Evolutionary conservation across 441 rosid genomes (phyloP), one percentile per base, ranked within the genome.

Genomic region (Viola pubescens): DNA sequence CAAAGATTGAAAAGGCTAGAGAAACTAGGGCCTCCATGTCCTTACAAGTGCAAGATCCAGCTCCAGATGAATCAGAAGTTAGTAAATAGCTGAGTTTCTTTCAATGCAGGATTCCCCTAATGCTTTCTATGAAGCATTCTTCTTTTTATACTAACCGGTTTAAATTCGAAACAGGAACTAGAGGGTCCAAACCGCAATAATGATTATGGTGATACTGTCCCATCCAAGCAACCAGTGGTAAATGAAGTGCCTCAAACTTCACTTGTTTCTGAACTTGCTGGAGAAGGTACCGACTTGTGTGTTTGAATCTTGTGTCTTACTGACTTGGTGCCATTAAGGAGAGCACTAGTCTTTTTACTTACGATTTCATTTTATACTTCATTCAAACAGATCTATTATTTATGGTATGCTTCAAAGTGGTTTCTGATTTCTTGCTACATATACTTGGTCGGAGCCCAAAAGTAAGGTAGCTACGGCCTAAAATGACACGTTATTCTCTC

Each of bases 1-100:
- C 94, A 48, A 94, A 82, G 86, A 82, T 94, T 78, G 97, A 88
- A 63, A 86, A 87, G 81, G 90, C 97, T 13, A 88, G 90, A 79
- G 74, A 78, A 80, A 66, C 77, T 59, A 84, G 90, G 79, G 86
- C 85, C 37, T 60, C 79, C 50, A 84, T 85, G 89, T 90, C 82
- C 71, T 71, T 77, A 61, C 79, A 79, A 67, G 89, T 79, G 12
- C 88, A 85, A 76, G 78, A 64, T 73, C 66, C 66, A 54, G 81
- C 58, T 54, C 68, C 81, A 58, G 73, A 67, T 64, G 73, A 60
- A 41, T 61, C 75, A 40, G 87, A 70, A 59, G 84, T 78, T 56
- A 52, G 66, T 69, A 82, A 79, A 80, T 59, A 79, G 67, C 60
- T 51, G 48, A 55, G 56, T 61, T 60, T 69, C 39, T 53, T 64